These are phyloP conservation scores for Leucocoprinus sp. DNA, from an alignment of 768 basidiomycete genomes.

Conservation along the genomic window DNA sequence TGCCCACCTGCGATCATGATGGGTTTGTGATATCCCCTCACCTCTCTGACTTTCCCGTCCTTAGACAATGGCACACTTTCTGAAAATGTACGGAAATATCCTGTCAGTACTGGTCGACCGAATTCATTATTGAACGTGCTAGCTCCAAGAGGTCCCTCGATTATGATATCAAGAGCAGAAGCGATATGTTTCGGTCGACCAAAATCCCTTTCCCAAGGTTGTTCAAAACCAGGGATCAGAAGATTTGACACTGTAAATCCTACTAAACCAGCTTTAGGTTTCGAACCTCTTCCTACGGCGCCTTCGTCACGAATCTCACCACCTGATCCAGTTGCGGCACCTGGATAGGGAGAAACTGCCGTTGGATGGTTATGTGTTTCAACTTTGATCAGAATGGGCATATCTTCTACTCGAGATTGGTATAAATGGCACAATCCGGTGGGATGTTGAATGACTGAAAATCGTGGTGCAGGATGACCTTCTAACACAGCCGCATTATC, in stretches of 20 bases:
- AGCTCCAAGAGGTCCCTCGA: conserved; percentile 90
- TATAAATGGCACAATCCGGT: conserved; percentile 37
- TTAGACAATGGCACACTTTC: conserved; percentile 57
- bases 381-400: conserved; percentile 92
- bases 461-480: conserved; percentile 68
- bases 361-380: conserved; percentile 99
- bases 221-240: conserved; percentile 81
- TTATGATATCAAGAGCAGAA: conserved; percentile 92
- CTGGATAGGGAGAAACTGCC: conserved; percentile 95
- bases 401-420: conserved; percentile 50
- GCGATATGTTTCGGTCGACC: conserved; percentile 89
- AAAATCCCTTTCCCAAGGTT: conserved; percentile 96
- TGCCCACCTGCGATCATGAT: conserved; percentile 99
- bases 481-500: conserved; percentile 96
- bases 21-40: conserved; percentile 98
- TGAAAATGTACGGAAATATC: conserved; percentile 93
- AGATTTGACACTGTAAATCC: conserved; percentile 95
- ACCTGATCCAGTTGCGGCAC: conserved; percentile 97
- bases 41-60: conserved; percentile 43
- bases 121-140: conserved; percentile 99
- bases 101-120: conserved; percentile 84
- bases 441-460: conserved; percentile 40
- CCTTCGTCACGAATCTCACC: conserved; percentile 99
- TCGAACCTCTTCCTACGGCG: conserved; percentile 88
- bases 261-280: conserved; percentile 89